Conservation (phyloP, 805 yeast genomes). For the Candida verbasci region DNA sequence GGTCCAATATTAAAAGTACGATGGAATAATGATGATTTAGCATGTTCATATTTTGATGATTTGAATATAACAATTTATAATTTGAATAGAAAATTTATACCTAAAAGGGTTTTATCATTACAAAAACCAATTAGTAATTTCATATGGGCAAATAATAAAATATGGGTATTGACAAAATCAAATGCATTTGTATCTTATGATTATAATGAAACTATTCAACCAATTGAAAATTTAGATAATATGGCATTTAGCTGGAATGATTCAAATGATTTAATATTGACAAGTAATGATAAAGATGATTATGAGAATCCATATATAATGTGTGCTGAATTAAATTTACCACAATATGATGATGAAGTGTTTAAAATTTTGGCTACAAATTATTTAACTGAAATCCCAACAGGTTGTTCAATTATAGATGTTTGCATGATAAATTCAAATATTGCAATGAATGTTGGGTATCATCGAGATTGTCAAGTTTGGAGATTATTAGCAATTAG, state of each 20-base stretch:
- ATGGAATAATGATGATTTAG: constrained; percentile 62
- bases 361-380: constrained; percentile 47
- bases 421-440: constrained; percentile 56
- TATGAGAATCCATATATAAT: constrained; percentile 41
- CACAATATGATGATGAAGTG: constrained; percentile 37
- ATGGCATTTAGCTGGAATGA: constrained; percentile 57
- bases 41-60: constrained; percentile 71
- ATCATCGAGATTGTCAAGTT: constrained; percentile 54
- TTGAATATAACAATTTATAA: constrained; percentile 67
- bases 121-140: constrained; percentile 38
- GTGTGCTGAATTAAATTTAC: constrained; percentile 40
- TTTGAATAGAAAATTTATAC: constrained; percentile 66
- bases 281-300: constrained; percentile 46
- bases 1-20: constrained; percentile 74
- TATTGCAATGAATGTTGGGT: constrained; percentile 48
- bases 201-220: constrained; percentile 18
- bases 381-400: constrained; percentile 44
- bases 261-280: constrained; percentile 47
- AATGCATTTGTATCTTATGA: constrained; percentile 34
- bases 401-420: constrained; percentile 46
- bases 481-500: constrained; percentile 58
- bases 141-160: constrained; percentile 33
- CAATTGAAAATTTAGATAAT: constrained; percentile 48
- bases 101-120: constrained; percentile 60
- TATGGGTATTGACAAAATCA: constrained; percentile 40